A percentile compares a stretch with the other conserved stretches of the same genome.
phyloP scores from a whole-genome alignment of 345 rosid genomes.

The Sisymbrium altissimum region DNA sequence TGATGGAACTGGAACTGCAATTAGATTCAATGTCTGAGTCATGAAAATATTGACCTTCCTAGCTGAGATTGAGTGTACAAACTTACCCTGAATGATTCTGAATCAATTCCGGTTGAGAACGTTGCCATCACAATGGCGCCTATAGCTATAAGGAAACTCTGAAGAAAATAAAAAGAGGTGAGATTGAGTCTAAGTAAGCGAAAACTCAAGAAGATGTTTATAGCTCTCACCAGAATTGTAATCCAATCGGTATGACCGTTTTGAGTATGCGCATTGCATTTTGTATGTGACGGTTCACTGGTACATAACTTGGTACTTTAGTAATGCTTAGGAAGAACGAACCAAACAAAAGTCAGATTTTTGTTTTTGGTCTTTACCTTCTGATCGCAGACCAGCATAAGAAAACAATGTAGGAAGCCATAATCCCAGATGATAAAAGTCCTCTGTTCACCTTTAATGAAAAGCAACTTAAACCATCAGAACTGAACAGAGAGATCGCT shows the following conservation, averaged over 20 bases:
- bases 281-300: slow-evolving; percentile 72
- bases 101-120: slow-evolving; percentile 89
- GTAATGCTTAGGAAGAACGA: slow-evolving; percentile 1
- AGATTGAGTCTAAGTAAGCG: not conserved
- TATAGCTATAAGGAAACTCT: slow-evolving; percentile 84
- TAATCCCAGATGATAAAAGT: slow-evolving; percentile 74
- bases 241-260: slow-evolving; percentile 58
- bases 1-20: slow-evolving; percentile 51
- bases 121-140: slow-evolving; percentile 85
- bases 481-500: not conserved
- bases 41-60: not conserved
- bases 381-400: slow-evolving; percentile 95
- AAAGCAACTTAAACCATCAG: slow-evolving; percentile 16
- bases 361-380: slow-evolving; percentile 45
- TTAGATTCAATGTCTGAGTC: not conserved
- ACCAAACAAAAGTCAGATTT: not conserved
- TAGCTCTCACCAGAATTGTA: slow-evolving; percentile 59
- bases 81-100: slow-evolving; percentile 74
- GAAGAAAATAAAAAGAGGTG: not conserved
- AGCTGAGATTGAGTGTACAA: not conserved
- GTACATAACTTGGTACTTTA: slow-evolving; percentile 13
- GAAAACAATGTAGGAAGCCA: slow-evolving; percentile 87
- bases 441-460: slow-evolving; percentile 63
- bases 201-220: not conserved
- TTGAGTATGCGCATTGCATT: slow-evolving; percentile 48